A percentile compares a stretch with the other conserved stretches of the same genome.
Conservation (phyloP, 2,329 filamentous ascomycete species). For the Albophoma yamanashiensis region DNA sequence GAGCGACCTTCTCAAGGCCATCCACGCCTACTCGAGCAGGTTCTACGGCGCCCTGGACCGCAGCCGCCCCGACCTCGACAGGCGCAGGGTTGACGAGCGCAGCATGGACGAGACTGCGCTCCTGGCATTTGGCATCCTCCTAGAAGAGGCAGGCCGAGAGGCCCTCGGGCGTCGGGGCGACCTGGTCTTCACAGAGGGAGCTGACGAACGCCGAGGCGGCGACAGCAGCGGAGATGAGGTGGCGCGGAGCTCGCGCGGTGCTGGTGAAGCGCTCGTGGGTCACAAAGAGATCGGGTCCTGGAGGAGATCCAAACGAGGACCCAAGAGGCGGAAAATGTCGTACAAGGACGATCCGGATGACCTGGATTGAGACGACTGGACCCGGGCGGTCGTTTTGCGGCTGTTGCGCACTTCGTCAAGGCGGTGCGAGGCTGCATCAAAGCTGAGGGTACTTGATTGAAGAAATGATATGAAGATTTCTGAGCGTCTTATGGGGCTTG, state of each 20-base stretch:
- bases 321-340: conserved; percentile 22
- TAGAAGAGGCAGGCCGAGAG: conserved; percentile 59
- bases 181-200: conserved; percentile 58
- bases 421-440: neutral
- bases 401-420: neutral
- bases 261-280: conserved; percentile 8
- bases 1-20: conserved; percentile 56
- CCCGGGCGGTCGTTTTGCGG: neutral
- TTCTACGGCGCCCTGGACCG: conserved; percentile 44
- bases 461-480: neutral
- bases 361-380: neutral
- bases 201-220: conserved; percentile 5
- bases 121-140: conserved; percentile 61
- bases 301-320: conserved; percentile 9
- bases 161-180: conserved; percentile 55
- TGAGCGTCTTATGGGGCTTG: neutral
- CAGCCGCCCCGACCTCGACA: conserved; percentile 4
- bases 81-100: conserved; percentile 32
- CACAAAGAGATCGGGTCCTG: conserved; percentile 12
- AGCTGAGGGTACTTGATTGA: neutral
- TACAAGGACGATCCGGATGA: conserved; percentile 1
- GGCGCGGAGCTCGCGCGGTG: conserved; percentile 2
- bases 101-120: conserved; percentile 73
- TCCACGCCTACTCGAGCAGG: conserved; percentile 58
- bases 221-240: conserved; percentile 6